phyloP scores from a whole-genome alignment of 768 basidiomycete species.

The Sporobolomyces roseus region DNA sequence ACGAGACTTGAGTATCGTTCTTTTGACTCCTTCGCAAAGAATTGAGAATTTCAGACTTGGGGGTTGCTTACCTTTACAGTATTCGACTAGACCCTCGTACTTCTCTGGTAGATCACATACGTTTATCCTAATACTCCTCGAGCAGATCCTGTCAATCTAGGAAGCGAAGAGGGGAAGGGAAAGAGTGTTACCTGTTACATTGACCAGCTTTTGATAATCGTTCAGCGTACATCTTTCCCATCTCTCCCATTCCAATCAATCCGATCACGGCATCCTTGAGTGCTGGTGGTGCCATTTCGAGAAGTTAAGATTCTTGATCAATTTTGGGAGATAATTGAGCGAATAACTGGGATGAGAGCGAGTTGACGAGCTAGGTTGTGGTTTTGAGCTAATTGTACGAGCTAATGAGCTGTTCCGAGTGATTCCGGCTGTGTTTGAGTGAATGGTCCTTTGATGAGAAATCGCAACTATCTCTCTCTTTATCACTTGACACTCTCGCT shows the following conservation, averaged over 20 bases:
- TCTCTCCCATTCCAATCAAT: slow-evolving; percentile 93
- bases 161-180: not conserved
- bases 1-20: too few relatives aligned
- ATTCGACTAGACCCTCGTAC: slow-evolving; percentile 60
- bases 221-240: slow-evolving; percentile 91
- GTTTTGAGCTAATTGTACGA: too few relatives aligned
- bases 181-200: slow-evolving; percentile 65
- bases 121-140: slow-evolving; percentile 61
- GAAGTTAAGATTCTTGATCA: not conserved
- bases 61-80: slow-evolving; percentile 58
- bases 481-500: too few relatives aligned
- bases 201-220: slow-evolving; percentile 67
- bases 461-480: too few relatives aligned
- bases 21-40: not conserved
- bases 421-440: too few relatives aligned
- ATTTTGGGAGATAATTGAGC: too few relatives aligned
- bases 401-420: too few relatives aligned
- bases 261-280: slow-evolving; percentile 57
- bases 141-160: not conserved
- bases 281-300: not conserved
- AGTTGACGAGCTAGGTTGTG: too few relatives aligned
- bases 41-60: not conserved
- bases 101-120: slow-evolving; percentile 80
- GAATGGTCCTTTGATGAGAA: not conserved
- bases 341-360: too few relatives aligned